Evolutionary conservation across 768 basidiomycete genomes (phyloP), one percentile per base, ranked within the genome.

Genomic region (Russula abietina): DNA sequence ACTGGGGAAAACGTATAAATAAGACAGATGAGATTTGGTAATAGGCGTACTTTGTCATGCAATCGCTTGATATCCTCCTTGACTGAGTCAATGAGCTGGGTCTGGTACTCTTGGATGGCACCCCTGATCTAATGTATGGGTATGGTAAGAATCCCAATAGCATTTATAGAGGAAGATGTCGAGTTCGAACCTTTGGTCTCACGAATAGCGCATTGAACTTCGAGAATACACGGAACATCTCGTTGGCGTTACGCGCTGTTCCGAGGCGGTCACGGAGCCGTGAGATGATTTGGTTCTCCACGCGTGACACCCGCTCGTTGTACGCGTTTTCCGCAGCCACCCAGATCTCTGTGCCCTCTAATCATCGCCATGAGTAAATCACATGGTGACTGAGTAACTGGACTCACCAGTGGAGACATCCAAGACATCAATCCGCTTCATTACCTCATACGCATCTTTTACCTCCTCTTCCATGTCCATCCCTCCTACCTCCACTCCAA

Each of bases 391-490:
- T 8, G 3, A 26, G 5, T 17, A 24, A 24, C 11, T 39, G 5
- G 22, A 75, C 87, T 71, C 70, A 92, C 92, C 93, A 55, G 87
- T 80, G 45, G 93, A 92, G 7, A 98, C 93, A 73, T 99, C 97
- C 59, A 99, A 77, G 4, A 97, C 93, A 70, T 98, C 94, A 64
- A 97, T 93, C 69, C 92, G 84, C 80, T 97, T 98, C 70, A 99
- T 84, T n/a, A 89, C 87, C 71, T 99, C 96, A 73, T 98, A 99
- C 14, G 93, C 93, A 72, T 93, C 88, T 73, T 91, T 88, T 48
- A 98, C 94, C 73, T 98, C 96, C 70, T 93, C 93, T 71, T 95
- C 94, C 95, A 98, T 97, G 70, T 98, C 93, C 82, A 98, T 88
- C 3, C 92, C 93, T 1, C 89, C 87, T 17, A 90, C 83, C 64